These are phyloP conservation scores for Gonapodya sp. DNA, from an alignment of 192 early-diverging fungal species.

Conservation along the genomic window DNA sequence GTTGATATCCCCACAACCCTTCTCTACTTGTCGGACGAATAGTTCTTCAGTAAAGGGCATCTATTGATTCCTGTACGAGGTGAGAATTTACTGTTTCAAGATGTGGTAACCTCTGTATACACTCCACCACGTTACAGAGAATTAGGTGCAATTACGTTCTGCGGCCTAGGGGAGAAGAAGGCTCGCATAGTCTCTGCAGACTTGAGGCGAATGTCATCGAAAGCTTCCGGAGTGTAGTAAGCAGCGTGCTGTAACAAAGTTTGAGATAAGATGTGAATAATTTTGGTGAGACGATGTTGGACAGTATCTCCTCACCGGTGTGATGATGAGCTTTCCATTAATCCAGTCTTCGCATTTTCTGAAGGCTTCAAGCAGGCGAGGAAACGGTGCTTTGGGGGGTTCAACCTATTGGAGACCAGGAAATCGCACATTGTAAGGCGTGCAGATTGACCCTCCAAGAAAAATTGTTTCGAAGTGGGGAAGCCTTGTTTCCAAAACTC, in stretches of 20 bases:
- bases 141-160: slow-evolving; percentile 2
- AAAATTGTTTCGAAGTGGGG: neutral
- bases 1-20: too few species aligned
- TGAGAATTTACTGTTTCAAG: too few species aligned
- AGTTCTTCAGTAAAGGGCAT: too few species aligned
- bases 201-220: neutral
- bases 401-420: neutral
- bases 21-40: too few species aligned
- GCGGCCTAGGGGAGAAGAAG: neutral
- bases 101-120: too few species aligned
- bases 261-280: too few species aligned
- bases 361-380: neutral
- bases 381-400: neutral
- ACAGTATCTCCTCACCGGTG: neutral
- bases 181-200: slow-evolving; percentile 3
- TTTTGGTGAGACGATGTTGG: too few species aligned
- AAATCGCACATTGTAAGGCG: too few species aligned
- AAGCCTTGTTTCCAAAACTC: neutral
- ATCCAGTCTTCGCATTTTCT: neutral
- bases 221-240: slow-evolving; percentile 3
- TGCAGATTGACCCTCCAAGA: neutral
- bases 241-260: neutral
- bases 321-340: neutral
- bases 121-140: neutral
- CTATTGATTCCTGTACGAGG: too few species aligned